Base-by-base conservation (phyloP, 352 stramenopile genomes). In the Blastocystis sp. region DNA sequence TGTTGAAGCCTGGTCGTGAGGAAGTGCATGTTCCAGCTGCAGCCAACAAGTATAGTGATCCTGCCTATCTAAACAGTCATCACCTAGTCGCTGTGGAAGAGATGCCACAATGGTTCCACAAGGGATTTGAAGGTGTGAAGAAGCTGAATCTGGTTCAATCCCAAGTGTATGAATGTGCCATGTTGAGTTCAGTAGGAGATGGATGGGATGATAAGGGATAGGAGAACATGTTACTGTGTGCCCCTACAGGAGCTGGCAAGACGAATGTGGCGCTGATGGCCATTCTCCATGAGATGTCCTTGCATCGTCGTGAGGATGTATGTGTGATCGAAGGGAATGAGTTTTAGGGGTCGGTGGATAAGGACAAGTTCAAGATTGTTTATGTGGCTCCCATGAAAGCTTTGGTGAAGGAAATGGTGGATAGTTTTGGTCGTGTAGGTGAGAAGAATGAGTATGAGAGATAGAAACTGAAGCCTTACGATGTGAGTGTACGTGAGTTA, bases 301-400 rank as follows among this genome's bases (percentile, higher is more conserved):
- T 98, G 90, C 96, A 95, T 91, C 90, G 92, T 19, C 66, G 24
- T 40, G 62, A 93, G 90, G 89, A 44, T 27, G 40, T 48, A 9
- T 48, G 40, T 48, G 40, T 48, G 40, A 9, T 48, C 9, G 40
- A 48, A 9, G 9, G 40, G 40, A 48, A 48, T 48, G 40, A 48
- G 9, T 2, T 48, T 2, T 48, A 48, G 40, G 56, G 77, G 4
- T 91, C 93, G 19, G 95, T 98, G 87, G 96, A 99, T 91, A 80
- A 98, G 24, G 94, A 96, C 53, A 94, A 94, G 22, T 99, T 99
- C 91, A 99, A 99, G 92, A 98, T 99, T 90, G 97, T 99, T 44
- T 99, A 99, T 82, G 96, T 99, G 51, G 97, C 97, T 30, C 97
- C 97, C 3, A 99, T 99, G 97, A 99, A 99, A 91, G 97, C 97